phyloP scores from a whole-genome alignment of 192 early-diverging fungal species.

The Mortierella hygrophila region DNA sequence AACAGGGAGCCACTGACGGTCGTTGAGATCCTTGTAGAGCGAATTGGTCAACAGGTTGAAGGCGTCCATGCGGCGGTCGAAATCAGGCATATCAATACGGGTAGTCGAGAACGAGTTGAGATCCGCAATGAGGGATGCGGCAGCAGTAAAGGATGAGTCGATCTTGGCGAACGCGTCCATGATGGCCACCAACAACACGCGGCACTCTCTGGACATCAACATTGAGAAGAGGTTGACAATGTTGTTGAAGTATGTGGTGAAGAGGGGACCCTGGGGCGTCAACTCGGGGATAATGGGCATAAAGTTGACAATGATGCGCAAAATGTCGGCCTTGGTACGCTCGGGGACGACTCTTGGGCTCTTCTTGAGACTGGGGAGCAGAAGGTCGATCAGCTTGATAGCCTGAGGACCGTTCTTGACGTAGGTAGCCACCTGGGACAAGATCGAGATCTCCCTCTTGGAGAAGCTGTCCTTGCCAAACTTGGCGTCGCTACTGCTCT shows the following conservation, averaged over 20 bases:
- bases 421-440: conserved; percentile 82
- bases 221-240: conserved; percentile 80
- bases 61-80: conserved; percentile 83
- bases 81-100: conserved; percentile 91
- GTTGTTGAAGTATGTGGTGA: conserved; percentile 72
- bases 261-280: conserved; percentile 48
- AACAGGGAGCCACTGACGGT: conserved; percentile 88
- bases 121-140: conserved; percentile 73
- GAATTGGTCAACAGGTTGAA: conserved; percentile 80
- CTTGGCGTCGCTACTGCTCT: conserved; percentile 58
- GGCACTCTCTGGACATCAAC: conserved; percentile 71
- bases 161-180: conserved; percentile 75
- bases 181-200: conserved; percentile 72
- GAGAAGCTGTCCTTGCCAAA: conserved; percentile 68
- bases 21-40: conserved; percentile 73
- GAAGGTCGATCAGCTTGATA: conserved; percentile 77
- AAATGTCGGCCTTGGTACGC: conserved; percentile 85
- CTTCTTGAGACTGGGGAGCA: conserved; percentile 87
- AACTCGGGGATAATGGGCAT: conserved; percentile 79
- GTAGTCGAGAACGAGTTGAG: conserved; percentile 83
- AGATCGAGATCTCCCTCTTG: conserved; percentile 81
- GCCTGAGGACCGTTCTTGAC: conserved; percentile 77
- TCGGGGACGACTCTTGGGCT: conserved; percentile 80
- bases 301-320: conserved; percentile 84
- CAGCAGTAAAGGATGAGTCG: conserved; percentile 62